Conservation (phyloP, 2,329 filamentous ascomycete genomes). For the Aplosporella prunicola region DNA sequence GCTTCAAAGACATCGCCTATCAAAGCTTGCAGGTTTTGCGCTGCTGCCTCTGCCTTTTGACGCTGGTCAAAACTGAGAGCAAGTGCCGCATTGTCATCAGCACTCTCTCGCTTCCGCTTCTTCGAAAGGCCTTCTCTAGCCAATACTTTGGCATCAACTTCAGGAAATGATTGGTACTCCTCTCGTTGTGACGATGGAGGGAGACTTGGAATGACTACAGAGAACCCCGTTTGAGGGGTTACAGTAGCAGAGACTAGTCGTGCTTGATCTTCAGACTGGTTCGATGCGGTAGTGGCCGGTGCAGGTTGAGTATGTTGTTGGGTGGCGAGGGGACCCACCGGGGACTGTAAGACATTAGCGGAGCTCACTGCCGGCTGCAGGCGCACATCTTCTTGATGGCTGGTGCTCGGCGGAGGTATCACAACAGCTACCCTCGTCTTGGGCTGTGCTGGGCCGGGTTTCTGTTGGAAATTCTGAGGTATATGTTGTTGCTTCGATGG, state of each 20-base stretch:
- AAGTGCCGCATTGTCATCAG: slow-evolving; percentile 48
- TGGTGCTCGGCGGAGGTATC: slow-evolving; percentile 1
- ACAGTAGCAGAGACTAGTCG: too few species aligned
- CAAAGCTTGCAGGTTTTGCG: slow-evolving; percentile 60
- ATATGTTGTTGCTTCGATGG: neutral
- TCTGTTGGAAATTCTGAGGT: neutral
- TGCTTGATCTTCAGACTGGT: neutral
- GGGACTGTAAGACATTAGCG: too few species aligned
- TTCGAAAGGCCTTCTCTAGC: slow-evolving; percentile 21
- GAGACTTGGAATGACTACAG: slow-evolving; percentile 41
- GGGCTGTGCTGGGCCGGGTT: neutral
- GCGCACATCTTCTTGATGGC: too few species aligned
- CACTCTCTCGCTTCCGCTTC: slow-evolving; percentile 45
- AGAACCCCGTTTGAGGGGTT: too few species aligned
- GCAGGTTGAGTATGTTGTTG: neutral
- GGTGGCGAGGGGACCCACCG: neutral
- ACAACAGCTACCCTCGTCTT: slow-evolving; percentile 6
- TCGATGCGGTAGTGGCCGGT: neutral
- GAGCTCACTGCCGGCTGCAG: too few species aligned
- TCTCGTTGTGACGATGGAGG: slow-evolving; percentile 29
- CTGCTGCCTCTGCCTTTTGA: slow-evolving; percentile 66
- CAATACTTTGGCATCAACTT: slow-evolving; percentile 22
- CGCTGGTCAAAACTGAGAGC: slow-evolving; percentile 65
- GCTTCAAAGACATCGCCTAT: slow-evolving; percentile 66
- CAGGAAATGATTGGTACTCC: slow-evolving; percentile 32